phyloP scores from a whole-genome alignment of 495 filamentous ascomycete species.

The Xylaria palmicola region DNA sequence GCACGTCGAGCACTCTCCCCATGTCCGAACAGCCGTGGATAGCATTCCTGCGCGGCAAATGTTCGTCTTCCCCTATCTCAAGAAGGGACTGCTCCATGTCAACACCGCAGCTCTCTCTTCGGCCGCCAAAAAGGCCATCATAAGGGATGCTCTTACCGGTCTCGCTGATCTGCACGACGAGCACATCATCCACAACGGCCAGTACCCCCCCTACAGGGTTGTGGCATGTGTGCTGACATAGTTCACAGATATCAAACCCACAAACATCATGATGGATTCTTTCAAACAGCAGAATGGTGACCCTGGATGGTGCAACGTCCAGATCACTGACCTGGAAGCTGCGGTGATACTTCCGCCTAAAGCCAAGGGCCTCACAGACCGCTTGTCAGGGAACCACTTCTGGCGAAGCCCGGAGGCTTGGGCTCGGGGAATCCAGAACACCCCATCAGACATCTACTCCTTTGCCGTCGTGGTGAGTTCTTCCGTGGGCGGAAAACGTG shows the following conservation, averaged over 20 bases:
- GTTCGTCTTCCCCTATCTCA: slow-evolving; percentile 4
- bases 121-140: neutral
- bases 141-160: slow-evolving; percentile 7
- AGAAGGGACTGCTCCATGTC: slow-evolving; percentile 4
- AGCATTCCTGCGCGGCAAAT: slow-evolving; percentile 3
- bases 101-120: slow-evolving; percentile 1
- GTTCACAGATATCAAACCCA: slow-evolving; percentile 25
- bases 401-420: slow-evolving; percentile 26
- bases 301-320: slow-evolving; percentile 2
- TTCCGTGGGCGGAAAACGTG: neutral
- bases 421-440: slow-evolving; percentile 17
- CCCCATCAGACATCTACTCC: slow-evolving; percentile 24
- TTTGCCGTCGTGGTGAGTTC: slow-evolving; percentile 23
- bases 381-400: slow-evolving; percentile 24
- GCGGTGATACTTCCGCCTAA: slow-evolving; percentile 13
- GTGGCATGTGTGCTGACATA: slow-evolving; percentile 3
- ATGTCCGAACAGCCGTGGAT: slow-evolving; percentile 3
- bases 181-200: slow-evolving; percentile 1
- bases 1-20: slow-evolving; percentile 1
- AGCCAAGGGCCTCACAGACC: slow-evolving; percentile 13
- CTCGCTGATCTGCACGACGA: slow-evolving; percentile 5
- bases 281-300: slow-evolving; percentile 13
- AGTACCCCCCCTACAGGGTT: neutral
- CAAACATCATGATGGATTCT: slow-evolving; percentile 23
- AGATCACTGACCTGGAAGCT: slow-evolving; percentile 13